Conservation (phyloP, 1,284 basidiomycete species). For the Austroboletus rostrupii region DNA sequence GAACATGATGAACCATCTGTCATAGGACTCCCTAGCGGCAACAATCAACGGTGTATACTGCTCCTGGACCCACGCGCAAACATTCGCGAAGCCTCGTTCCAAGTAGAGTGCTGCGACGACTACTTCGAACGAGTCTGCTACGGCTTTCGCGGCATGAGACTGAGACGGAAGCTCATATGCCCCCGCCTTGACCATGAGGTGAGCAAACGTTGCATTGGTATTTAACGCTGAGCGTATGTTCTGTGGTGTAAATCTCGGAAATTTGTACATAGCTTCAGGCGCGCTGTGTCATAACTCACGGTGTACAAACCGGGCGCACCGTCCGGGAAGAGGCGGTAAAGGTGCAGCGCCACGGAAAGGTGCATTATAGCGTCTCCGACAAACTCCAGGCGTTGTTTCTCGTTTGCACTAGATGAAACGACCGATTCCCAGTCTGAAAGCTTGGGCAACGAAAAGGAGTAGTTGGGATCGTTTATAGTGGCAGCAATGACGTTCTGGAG, state of each 20-base stretch:
- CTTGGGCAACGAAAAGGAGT: conserved; percentile 26
- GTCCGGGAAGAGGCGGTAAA: conserved; percentile 27
- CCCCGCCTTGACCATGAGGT: conserved; percentile 29
- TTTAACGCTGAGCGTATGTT: conserved; percentile 30
- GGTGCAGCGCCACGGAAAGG: conserved; percentile 27
- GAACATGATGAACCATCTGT: conserved; percentile 10
- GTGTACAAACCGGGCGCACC: conserved; percentile 29
- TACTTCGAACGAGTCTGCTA: conserved; percentile 30
- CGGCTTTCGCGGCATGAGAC: conserved; percentile 22
- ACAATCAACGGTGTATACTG: conserved; percentile 26
- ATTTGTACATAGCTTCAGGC: background rate
- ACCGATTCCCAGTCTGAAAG: conserved; percentile 31
- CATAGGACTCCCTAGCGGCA: conserved; percentile 22
- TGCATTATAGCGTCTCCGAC: conserved; percentile 32
- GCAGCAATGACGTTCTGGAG: conserved; percentile 25
- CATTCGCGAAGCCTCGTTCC: conserved; percentile 26
- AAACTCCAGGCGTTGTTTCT: conserved; percentile 30
- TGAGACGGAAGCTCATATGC: conserved; percentile 22
- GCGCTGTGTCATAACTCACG: conserved; percentile 10
- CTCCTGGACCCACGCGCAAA: conserved; percentile 28
- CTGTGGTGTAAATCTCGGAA: conserved; percentile 6
- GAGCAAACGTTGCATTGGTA: conserved; percentile 29
- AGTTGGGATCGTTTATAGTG: conserved; percentile 26
- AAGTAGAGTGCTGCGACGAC: conserved; percentile 30
- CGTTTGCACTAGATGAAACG: conserved; percentile 24